Evolutionary conservation across 2,329 filamentous ascomycete genomes (phyloP).

Genomic region (Fusarium domesticum): DNA sequence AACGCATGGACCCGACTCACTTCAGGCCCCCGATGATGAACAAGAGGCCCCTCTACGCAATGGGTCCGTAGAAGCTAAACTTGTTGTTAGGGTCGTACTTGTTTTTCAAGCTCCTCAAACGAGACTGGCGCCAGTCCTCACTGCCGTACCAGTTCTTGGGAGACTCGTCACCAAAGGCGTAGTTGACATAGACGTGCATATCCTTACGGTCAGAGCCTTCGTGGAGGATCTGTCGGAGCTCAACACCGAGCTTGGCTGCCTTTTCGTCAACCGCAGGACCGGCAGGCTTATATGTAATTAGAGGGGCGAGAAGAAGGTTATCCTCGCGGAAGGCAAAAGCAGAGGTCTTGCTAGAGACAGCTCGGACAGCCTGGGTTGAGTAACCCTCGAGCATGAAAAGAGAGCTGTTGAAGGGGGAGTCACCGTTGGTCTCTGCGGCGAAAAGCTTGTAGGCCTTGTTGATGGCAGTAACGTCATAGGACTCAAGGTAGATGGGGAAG

Average conservation of each 20-base stretch:
- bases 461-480: conserved; percentile 18
- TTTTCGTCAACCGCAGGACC: conserved; percentile 12
- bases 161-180: conserved; percentile 48
- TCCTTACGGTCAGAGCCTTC: conserved; percentile 5
- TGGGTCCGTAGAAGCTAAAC: conserved; percentile 45
- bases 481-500: conserved; percentile 25
- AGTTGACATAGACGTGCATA: conserved; percentile 45
- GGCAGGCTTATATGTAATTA: conserved; percentile 20
- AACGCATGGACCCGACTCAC: no score
- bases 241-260: conserved; percentile 16
- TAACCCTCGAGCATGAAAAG: conserved; percentile 59
- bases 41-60: conserved; percentile 17
- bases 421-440: conserved; percentile 6
- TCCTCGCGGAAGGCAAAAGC: conserved; percentile 25
- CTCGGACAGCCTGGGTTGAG: conserved; percentile 39
- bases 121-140: conserved; percentile 47
- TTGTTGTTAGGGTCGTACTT: conserved; percentile 46
- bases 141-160: conserved; percentile 44
- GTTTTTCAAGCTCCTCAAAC: conserved; percentile 44
- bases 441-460: conserved; percentile 19
- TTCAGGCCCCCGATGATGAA: no score
- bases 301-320: conserved; percentile 22
- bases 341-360: background rate
- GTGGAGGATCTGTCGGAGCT: conserved; percentile 18
- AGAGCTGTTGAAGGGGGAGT: conserved; percentile 20